Percentiles rank a stretch among this genome's conserved stretches.
These are phyloP conservation scores for Ligustrum vulgare DNA, from an alignment of 257 asterid genomes.

Conservation along the genomic window DNA sequence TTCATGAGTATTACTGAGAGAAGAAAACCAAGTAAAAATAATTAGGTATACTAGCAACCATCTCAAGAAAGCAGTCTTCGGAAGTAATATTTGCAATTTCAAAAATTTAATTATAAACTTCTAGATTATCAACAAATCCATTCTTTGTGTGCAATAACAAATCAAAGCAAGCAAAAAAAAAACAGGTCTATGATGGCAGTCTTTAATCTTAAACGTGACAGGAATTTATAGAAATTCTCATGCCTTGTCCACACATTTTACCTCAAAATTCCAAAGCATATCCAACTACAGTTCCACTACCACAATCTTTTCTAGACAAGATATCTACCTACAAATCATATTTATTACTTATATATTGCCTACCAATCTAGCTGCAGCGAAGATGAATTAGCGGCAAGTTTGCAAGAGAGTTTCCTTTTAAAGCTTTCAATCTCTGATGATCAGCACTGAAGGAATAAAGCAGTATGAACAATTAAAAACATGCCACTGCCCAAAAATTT, in stretches of 20 bases:
- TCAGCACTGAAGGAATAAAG: too few species aligned
- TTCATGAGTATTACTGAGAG: constrained; percentile 7
- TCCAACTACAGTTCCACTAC: too few species aligned
- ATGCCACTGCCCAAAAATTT: not conserved
- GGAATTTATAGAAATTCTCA: too few species aligned
- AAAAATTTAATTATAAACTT: constrained; percentile 87
- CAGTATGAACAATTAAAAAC: not conserved
- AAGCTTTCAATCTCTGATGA: constrained; percentile 78
- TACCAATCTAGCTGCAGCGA: constrained; percentile 67
- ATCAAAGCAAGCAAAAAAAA: too few species aligned
- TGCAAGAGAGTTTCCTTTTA: constrained; percentile 91
- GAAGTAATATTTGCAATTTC: constrained; percentile 89
- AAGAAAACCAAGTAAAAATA: constrained; percentile 21
- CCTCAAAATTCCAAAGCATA: too few species aligned
- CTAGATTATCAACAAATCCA: constrained; percentile 71
- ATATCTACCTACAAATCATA: not conserved
- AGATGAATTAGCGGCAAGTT: constrained; percentile 69
- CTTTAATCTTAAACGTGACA: too few species aligned
- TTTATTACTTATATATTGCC: constrained; percentile 37
- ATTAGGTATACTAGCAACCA: constrained; percentile 70
- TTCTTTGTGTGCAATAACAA: constrained; percentile 59
- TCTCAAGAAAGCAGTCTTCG: constrained; percentile 85
- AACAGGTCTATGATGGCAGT: too few species aligned
- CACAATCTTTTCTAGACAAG: not conserved
- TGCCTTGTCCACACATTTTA: too few species aligned